Evolutionary conservation across 208 protist genomes (phyloP).

Genomic region (Acanthamoeba castellanii): DNA sequence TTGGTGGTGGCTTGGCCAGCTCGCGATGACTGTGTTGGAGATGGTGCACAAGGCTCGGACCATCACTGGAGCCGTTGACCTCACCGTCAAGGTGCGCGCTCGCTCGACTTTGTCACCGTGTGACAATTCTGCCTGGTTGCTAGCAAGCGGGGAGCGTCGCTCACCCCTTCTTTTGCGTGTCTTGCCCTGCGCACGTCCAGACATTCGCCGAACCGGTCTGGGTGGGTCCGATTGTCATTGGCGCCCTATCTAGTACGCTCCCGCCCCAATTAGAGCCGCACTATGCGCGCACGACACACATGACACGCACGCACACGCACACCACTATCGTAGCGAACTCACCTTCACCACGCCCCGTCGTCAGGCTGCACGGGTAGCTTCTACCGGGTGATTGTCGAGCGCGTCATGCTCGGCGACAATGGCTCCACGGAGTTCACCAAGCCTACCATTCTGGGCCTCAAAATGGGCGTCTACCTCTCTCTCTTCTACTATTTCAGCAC

Average conservation of each 20-base stretch:
- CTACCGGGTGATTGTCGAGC: neutral
- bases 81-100: neutral
- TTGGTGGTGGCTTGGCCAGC: neutral
- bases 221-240: neutral
- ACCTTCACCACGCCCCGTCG: neutral
- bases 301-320: too few species aligned
- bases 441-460: neutral
- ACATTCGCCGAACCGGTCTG: neutral
- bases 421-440: neutral
- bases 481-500: neutral
- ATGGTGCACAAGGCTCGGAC: slow-evolving; percentile 10
- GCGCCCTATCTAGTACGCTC: neutral
- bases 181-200: neutral
- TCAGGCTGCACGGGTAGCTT: neutral
- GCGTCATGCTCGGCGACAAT: neutral
- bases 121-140: too few species aligned
- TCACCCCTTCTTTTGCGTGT: too few species aligned
- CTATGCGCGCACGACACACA: neutral
- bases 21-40: neutral
- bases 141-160: too few species aligned
- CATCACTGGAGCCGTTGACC: slow-evolving; percentile 10
- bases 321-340: neutral
- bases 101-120: neutral
- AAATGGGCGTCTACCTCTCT: neutral
- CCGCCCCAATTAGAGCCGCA: neutral